Conservation (phyloP, 1,284 basidiomycete genomes). For the Golubevia sp. region DNA sequence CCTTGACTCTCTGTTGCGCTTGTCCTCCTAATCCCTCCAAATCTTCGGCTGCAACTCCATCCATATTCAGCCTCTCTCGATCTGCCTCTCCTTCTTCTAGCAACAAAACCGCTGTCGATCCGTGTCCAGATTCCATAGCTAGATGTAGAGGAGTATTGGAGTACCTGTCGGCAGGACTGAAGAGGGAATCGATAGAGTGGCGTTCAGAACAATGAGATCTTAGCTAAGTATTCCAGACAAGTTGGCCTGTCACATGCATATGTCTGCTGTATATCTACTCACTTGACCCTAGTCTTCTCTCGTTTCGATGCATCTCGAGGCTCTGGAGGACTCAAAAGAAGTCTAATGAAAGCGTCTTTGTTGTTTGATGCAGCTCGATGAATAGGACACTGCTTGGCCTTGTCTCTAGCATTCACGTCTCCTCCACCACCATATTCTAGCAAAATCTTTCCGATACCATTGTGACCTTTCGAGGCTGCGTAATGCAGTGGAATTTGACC, state of each 20-base stretch:
- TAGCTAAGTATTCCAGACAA: background rate
- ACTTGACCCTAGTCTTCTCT: slow-evolving; percentile 39
- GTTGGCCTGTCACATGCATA: too few relatives aligned
- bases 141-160: slow-evolving; percentile 39
- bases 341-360: slow-evolving; percentile 22
- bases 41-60: slow-evolving; percentile 26
- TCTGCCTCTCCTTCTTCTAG: slow-evolving; percentile 29
- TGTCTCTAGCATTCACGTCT: slow-evolving; percentile 33
- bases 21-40: slow-evolving; percentile 31
- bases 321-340: slow-evolving; percentile 22
- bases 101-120: slow-evolving; percentile 27
- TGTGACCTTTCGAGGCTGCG: slow-evolving; percentile 31
- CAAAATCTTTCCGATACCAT: slow-evolving; percentile 24
- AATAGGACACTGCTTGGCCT: slow-evolving; percentile 28
- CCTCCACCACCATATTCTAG: slow-evolving; percentile 16
- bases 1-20: slow-evolving; percentile 17
- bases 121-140: slow-evolving; percentile 30
- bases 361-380: slow-evolving; percentile 30
- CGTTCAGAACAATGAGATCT: background rate
- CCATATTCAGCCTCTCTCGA: slow-evolving; percentile 21
- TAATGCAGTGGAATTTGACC: slow-evolving; percentile 32
- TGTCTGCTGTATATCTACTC: slow-evolving; percentile 2
- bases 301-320: slow-evolving; percentile 16
- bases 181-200: background rate
- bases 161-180: slow-evolving; percentile 30